Base-by-base conservation (phyloP, 202 grass and related monocot species). In the Sporobolus alterniflorus region DNA sequence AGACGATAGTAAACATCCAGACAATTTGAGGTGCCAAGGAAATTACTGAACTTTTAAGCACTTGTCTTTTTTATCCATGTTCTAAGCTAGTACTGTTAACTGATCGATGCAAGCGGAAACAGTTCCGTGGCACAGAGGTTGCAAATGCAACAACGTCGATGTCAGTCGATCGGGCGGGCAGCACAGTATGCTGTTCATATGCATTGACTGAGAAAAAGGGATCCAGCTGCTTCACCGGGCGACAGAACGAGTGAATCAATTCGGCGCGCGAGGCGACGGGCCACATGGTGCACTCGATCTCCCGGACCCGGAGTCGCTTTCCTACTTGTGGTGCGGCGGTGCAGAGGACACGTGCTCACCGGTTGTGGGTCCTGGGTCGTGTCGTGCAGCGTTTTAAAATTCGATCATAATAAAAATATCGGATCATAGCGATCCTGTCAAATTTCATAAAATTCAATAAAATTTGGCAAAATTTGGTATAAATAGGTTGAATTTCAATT, bases 201-300 rank as follows among this genome's bases (percentile, higher is more conserved):
- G 57, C 57, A 62, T 62, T 62, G 57, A 62, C 28, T 62, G 26
- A 15, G 14, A n/a, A 64, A 51, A 57, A 1, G 80, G 60, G 60
- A 79, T 61, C 59, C 80, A 88, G 13, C 57, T 62, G 74, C 74
- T 83, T 22, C 60, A 73, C 16, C 6, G 11, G 25, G 3, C 3
- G 67, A 73, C 71, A 56, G 18, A 67, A 15, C 59, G 21, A 26
- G 59, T 18, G 41, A 49, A 33, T 36, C 71, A 41, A 64, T 47
- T 8, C 57, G 80, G 67, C 74, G 80, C 46, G 43, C 3, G 31
- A 71, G 52, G 40, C 56, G 59, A 36, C 74, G 55, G 49, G 34
- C 33, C 76, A 79, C 77, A 54, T 79, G 75, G 52, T 66, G 69
- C 6, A 66, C 14, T 32, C 55, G 6, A 22, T 15, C 43, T 44